Evolutionary conservation across 257 asterid genomes (phyloP).

Genomic region (Datura wrightii): DNA sequence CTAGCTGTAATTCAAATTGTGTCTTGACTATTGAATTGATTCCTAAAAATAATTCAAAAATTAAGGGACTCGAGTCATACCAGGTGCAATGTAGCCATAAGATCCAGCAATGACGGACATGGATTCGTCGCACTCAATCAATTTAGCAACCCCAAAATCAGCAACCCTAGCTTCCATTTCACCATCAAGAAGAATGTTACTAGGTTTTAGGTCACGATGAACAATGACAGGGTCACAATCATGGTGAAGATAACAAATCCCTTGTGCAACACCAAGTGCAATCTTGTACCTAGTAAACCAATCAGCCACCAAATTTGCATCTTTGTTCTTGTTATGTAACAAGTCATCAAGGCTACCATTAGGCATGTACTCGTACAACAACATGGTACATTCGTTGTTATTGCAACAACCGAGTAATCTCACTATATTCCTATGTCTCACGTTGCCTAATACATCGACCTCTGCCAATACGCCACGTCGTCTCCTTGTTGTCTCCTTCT

Average conservation of each 20-base stretch:
- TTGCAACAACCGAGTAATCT: constrained; percentile 75
- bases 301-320: constrained; percentile 58
- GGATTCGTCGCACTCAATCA: constrained; percentile 66
- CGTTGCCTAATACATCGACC: constrained; percentile 88
- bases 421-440: constrained; percentile 87
- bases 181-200: constrained; percentile 71
- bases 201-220: constrained; percentile 78
- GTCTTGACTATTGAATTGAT: background rate
- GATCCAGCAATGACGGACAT: constrained; percentile 94
- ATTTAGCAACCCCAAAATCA: constrained; percentile 87
- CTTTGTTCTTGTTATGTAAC: constrained; percentile 71
- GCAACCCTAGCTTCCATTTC: constrained; percentile 93
- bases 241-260: constrained; percentile 85
- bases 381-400: constrained; percentile 70
- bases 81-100: constrained; percentile 97
- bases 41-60: background rate
- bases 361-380: constrained; percentile 95
- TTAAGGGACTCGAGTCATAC: constrained; percentile 27
- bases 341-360: constrained; percentile 83
- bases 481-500: constrained; percentile 52
- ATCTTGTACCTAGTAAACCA: constrained; percentile 81
- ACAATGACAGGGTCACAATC: constrained; percentile 85
- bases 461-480: constrained; percentile 82
- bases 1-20: background rate
- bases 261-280: constrained; percentile 89